These are phyloP conservation scores for Lathyrus sativus DNA, from an alignment of 306 rosid species.

Conservation along the genomic window DNA sequence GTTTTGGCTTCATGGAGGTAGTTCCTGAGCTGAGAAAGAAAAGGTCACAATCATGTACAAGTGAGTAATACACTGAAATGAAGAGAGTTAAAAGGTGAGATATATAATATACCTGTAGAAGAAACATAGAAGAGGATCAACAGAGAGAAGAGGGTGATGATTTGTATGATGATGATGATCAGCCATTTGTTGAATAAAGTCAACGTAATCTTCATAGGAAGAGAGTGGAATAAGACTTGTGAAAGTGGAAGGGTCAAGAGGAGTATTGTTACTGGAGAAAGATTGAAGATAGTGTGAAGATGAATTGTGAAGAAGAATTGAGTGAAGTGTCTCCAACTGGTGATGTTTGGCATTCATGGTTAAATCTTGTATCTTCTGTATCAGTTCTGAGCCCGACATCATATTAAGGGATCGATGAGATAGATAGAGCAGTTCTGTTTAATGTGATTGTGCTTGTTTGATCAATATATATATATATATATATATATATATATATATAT, in stretches of 20 bases:
- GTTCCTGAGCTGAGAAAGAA: slow-evolving; percentile 58
- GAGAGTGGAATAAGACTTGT: slow-evolving; percentile 51
- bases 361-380: slow-evolving; percentile 45
- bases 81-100: not conserved
- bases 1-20: slow-evolving; percentile 58
- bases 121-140: slow-evolving; percentile 68
- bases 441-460: slow-evolving; percentile 5
- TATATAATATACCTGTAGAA: slow-evolving; percentile 54
- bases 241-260: slow-evolving; percentile 43
- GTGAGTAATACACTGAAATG: not conserved
- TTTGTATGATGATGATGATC: not conserved
- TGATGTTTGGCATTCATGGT: slow-evolving; percentile 47
- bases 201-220: slow-evolving; percentile 55
- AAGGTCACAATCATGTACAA: not conserved
- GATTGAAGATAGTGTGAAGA: slow-evolving; percentile 52
- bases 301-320: slow-evolving; percentile 50
- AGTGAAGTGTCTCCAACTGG: slow-evolving; percentile 48
- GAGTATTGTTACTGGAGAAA: not conserved
- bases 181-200: slow-evolving; percentile 48
- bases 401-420: not conserved
- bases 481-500: too few species aligned
- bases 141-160: slow-evolving; percentile 54
- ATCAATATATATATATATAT: not conserved
- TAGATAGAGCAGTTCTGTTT: not conserved
- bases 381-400: slow-evolving; percentile 51